Base-by-base conservation (phyloP, 2,329 filamentous ascomycete genomes). In the Gyromitra esculenta region DNA sequence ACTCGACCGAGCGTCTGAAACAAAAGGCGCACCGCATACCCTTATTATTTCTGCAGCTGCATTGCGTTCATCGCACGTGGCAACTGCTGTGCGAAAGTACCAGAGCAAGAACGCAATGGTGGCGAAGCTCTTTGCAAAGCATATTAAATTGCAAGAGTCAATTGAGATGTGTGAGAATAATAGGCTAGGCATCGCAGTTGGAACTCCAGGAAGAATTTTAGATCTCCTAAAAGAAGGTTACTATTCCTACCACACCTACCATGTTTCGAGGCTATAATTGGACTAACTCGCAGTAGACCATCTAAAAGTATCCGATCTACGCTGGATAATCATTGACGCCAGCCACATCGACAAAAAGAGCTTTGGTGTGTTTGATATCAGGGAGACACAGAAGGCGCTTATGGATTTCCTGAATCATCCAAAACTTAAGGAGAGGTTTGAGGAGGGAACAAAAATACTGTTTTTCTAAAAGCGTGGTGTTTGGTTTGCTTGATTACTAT, bases 261-360 rank as follows among this genome's bases (percentile, higher is more conserved):
- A n/a, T 31, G 4, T 25, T 1, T 35, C 43, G 13, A 56, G 7
- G 21, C 48, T 45, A 18, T 9, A 8, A 13, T 18, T 59, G 59
- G n/a, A 56, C 57, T 79, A 25, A 78, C 75, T 81, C 45, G 75
- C 15, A 11, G 13, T 77, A 89, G 91, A 91, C 45, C 90, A 91
- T 1, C 84, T 98, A 57, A 92, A 90, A 35, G 84, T 92, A 41
- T 87, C 89, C 43, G 88, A 91, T 75, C 83, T 98, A 69, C 89
- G 93, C 84, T 88, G 92, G 59, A 88, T 99, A 43, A 89, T 98
- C 7, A 88, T 98, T 41, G 96, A 99, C 84, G 93, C 92, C 13
- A 97, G 94, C 6, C 91, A 97, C 82, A 92, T 97, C 79, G 95
- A 99, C 84, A 89, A 92, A 84, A 99, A 99, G 87, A 97, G 97